Base-by-base conservation (phyloP, 371 early-diverging fungal species). In the Mucor indicus region DNA sequence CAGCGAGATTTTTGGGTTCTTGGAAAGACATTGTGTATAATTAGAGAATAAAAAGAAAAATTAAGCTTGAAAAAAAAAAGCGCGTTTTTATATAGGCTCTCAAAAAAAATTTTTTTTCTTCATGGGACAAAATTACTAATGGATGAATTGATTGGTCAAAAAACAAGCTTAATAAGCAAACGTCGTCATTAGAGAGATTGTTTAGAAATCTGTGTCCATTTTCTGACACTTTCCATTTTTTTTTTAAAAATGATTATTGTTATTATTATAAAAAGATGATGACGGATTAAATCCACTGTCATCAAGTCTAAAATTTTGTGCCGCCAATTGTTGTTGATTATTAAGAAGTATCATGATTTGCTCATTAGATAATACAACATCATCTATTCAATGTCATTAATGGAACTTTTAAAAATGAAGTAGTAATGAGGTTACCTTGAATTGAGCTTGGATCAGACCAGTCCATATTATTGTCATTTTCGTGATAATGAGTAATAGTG, bases 1-100 rank as follows among this genome's bases (percentile, higher is more conserved):
- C 62, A 3, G 19, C 52, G 20, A 62, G 59, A 50, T 53, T 48
- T 38, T 62, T 62, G 57, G 61, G 60, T 50, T 60, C 44, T 37
- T 48, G 24, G 40, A 48, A 42, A 21, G 45, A 16, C 52, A 53
- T 43, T 30, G 43, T 57, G 25, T 23, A 42, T 38, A 38, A 44
- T 33, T 48, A 21, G 31, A 24, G 37, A 29, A 30, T 11, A 41
- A 47, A 27, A 57, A 37, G 13, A 38, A 17, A 46, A 37, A 53
- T 41, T 19, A 21, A 41, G n/a, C 24, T 21, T 15, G 38, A 38
- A 44, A 1, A 21, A 32, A 21, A 4, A 8, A 29, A 50, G 31
- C 32, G 33, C 16, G 27, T 11, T 19, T 11, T 36, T 29, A 23
- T n/a, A 36, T 36, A 23, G 19, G 38, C 21, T 41, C 21, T 12